These are phyloP conservation scores for Kuraishia ogatae DNA, from an alignment of 805 yeast genomes.

Conservation along the genomic window DNA sequence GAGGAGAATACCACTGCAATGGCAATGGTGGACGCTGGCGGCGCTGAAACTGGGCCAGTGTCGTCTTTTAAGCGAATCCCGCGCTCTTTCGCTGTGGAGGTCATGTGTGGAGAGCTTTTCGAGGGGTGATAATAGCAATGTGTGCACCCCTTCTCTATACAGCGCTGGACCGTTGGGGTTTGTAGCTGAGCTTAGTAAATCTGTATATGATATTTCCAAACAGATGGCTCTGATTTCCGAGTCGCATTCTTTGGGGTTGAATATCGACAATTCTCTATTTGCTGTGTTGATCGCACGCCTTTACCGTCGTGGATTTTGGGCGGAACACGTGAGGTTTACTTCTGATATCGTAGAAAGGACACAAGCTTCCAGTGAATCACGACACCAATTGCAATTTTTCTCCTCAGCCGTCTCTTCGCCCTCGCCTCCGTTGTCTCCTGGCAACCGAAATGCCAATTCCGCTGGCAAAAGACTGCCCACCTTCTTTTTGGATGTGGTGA, in stretches of 20 bases:
- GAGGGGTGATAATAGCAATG: too few species aligned
- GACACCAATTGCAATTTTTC: too few species aligned
- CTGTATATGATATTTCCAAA: not conserved
- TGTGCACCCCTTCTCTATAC: too few species aligned
- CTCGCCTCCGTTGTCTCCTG: not conserved
- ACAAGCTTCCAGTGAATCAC: not conserved
- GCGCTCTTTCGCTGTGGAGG: not conserved
- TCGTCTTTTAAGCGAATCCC: not conserved
- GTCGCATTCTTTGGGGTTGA: not conserved
- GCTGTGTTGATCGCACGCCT: not conserved
- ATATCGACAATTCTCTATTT: not conserved
- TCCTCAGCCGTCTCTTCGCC: not conserved
- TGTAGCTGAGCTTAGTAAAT: not conserved
- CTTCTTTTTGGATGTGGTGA: not conserved
- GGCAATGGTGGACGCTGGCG: not conserved
- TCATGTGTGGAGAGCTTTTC: not conserved
- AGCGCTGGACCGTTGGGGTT: not conserved
- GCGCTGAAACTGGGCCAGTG: not conserved
- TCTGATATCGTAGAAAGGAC: not conserved
- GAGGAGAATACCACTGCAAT: not conserved
- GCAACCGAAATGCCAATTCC: too few species aligned
- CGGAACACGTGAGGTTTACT: not conserved
- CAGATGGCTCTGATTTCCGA: not conserved
- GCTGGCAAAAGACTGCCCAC: not conserved
- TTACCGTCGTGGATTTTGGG: not conserved